Evolutionary conservation across 208 protist species (phyloP).

Genomic region (Acanthamoeba castellanii): DNA sequence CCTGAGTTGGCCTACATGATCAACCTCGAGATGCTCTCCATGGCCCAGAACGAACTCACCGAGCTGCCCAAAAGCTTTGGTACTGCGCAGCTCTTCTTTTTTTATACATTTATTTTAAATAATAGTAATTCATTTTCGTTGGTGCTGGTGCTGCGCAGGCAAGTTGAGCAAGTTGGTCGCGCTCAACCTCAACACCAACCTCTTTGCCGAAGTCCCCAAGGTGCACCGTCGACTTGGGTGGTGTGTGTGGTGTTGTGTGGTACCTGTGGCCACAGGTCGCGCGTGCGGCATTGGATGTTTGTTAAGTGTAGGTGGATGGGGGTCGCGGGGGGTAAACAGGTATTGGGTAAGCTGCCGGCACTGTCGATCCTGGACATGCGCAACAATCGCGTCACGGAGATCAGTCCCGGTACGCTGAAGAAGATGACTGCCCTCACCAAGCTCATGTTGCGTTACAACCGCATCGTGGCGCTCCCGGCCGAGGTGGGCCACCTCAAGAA

Average conservation of each 20-base stretch:
- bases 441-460: conserved; percentile 50
- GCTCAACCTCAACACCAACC: conserved; percentile 32
- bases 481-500: not conserved
- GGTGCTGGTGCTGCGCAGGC: not conserved
- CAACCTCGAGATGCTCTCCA: conserved; percentile 21
- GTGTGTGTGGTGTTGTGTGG: too few species aligned
- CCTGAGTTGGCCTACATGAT: conserved; percentile 15
- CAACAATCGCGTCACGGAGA: conserved; percentile 19
- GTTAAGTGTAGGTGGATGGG: not conserved
- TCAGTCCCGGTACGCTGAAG: not conserved
- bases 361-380: conserved; percentile 26
- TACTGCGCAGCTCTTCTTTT: not conserved
- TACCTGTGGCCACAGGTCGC: too few species aligned
- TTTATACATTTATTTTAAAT: not conserved
- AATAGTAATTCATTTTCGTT: too few species aligned
- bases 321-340: not conserved
- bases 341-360: not conserved
- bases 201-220: conserved; percentile 4
- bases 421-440: conserved; percentile 57
- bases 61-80: conserved; percentile 55
- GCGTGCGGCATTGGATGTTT: too few species aligned
- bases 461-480: not conserved
- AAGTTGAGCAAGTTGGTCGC: conserved; percentile 29
- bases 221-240: not conserved
- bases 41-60: conserved; percentile 28